These are phyloP conservation scores for California macrophylla DNA, from an alignment of 441 rosid genomes.

Conservation along the genomic window DNA sequence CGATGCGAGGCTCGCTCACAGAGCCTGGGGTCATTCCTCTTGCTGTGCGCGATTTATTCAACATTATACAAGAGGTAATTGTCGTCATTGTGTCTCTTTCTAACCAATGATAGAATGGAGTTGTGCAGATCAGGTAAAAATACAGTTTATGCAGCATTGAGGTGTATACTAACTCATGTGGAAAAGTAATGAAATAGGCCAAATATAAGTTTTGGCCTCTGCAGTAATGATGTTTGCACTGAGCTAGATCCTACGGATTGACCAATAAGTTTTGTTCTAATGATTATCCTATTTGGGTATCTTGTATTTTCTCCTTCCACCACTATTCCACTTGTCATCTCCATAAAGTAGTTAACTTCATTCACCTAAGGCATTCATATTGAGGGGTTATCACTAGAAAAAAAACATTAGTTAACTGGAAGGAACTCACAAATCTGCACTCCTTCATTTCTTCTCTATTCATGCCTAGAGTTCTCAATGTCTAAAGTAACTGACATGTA, in stretches of 20 bases:
- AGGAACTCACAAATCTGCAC: not conserved
- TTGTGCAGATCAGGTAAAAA: not conserved
- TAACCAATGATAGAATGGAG: not conserved
- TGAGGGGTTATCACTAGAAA: not conserved
- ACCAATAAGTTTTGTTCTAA: not conserved
- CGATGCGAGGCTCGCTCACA: conserved; percentile 72
- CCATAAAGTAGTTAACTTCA: not conserved
- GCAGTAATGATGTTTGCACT: not conserved
- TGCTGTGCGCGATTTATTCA: conserved; percentile 63
- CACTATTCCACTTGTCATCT: not conserved
- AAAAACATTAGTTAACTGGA: not conserved
- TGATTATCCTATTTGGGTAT: not conserved
- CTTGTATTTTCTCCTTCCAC: not conserved
- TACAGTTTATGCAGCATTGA: not conserved
- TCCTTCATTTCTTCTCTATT: not conserved
- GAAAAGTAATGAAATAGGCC: too few species aligned
- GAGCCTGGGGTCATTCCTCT: conserved; percentile 89
- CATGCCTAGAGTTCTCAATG: not conserved
- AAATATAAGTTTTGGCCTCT: too few species aligned
- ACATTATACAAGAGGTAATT: conserved; percentile 54
- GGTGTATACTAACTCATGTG: not conserved
- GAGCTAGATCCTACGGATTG: not conserved
- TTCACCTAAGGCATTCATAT: not conserved
- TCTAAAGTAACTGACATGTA: not conserved
- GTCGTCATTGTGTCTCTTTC: not conserved